Evolutionary conservation across 257 asterid species (phyloP).

Genomic region (Capsicum rhomboideum): DNA sequence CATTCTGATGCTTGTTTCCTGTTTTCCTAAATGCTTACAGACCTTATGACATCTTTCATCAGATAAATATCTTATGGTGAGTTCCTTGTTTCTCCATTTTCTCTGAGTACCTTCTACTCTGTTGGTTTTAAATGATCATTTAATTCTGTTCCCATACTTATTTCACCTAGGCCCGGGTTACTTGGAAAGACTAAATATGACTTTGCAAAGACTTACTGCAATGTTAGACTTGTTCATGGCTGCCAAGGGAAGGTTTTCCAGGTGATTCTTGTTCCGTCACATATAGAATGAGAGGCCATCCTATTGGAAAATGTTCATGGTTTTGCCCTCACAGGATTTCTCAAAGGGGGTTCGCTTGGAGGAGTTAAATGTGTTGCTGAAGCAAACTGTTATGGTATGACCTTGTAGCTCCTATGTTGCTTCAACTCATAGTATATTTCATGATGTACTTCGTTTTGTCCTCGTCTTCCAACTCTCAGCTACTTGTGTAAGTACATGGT

Average conservation of each 20-base stretch:
- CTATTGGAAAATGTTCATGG: neutral
- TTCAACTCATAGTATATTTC: neutral
- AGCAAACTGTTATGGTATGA: conserved; percentile 88
- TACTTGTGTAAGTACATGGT: neutral
- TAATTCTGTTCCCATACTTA: neutral
- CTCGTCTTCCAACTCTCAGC: neutral
- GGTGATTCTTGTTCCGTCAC: conserved; percentile 34
- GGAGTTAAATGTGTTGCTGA: conserved; percentile 78
- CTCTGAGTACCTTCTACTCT: neutral
- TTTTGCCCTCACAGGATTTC: conserved; percentile 62
- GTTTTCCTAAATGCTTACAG: conserved; percentile 78
- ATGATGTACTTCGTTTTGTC: neutral
- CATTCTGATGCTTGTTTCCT: conserved; percentile 20
- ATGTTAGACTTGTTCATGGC: conserved; percentile 41
- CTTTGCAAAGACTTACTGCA: conserved; percentile 78
- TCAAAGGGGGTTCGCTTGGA: conserved; percentile 84
- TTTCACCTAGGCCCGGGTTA: conserved; percentile 80
- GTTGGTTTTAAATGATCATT: neutral
- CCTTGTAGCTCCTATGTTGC: neutral
- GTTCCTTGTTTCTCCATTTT: conserved; percentile 13
- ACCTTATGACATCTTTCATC: conserved; percentile 97
- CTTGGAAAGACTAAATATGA: conserved; percentile 88
- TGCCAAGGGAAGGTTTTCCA: conserved; percentile 59
- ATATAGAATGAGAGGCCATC: neutral
- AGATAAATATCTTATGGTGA: conserved; percentile 89